Percentiles rank a stretch among this genome's conserved stretches.
Evolutionary conservation across 1,284 basidiomycete species (phyloP).

Genomic region (Tylopilus sp.): DNA sequence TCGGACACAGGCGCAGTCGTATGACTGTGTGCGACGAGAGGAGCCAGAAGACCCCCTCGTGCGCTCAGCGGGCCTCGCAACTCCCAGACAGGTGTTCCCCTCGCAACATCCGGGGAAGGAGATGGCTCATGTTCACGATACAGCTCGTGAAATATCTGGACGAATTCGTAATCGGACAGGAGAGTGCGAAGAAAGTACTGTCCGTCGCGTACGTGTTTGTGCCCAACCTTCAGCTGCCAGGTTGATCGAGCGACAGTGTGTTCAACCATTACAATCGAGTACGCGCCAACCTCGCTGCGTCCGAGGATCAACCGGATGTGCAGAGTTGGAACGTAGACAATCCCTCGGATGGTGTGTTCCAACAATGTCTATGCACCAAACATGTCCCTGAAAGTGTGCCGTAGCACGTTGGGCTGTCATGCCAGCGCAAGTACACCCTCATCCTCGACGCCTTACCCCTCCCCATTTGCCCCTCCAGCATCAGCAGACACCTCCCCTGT

Average conservation of each 20-base stretch:
- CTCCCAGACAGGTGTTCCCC: constrained; percentile 60
- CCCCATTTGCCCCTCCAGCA: constrained; percentile 41
- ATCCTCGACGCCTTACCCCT: constrained; percentile 38
- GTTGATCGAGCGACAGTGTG: constrained; percentile 49
- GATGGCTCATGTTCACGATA: constrained; percentile 7
- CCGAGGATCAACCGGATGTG: constrained; percentile 42
- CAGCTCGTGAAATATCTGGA: constrained; percentile 86
- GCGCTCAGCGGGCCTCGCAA: constrained; percentile 50
- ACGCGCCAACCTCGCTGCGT: constrained; percentile 55
- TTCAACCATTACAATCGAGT: constrained; percentile 91
- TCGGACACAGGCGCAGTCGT: constrained; percentile 43
- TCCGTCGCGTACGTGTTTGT: constrained; percentile 74
- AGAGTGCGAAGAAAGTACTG: constrained; percentile 87
- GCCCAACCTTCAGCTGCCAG: constrained; percentile 7
- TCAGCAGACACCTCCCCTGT: constrained; percentile 50
- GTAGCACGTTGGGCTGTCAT: constrained; percentile 40
- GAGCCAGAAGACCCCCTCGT: constrained; percentile 30
- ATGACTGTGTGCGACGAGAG: constrained; percentile 37
- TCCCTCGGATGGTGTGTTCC: constrained; percentile 35
- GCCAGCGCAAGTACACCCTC: constrained; percentile 56
- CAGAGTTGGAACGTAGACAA: constrained; percentile 30
- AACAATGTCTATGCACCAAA: background rate
- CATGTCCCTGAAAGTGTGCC: background rate
- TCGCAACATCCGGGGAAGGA: background rate
- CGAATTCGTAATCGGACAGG: constrained; percentile 90